Evolutionary conservation across 129 eudicot genomes (phyloP).

Genomic region (Tagetes erecta): DNA sequence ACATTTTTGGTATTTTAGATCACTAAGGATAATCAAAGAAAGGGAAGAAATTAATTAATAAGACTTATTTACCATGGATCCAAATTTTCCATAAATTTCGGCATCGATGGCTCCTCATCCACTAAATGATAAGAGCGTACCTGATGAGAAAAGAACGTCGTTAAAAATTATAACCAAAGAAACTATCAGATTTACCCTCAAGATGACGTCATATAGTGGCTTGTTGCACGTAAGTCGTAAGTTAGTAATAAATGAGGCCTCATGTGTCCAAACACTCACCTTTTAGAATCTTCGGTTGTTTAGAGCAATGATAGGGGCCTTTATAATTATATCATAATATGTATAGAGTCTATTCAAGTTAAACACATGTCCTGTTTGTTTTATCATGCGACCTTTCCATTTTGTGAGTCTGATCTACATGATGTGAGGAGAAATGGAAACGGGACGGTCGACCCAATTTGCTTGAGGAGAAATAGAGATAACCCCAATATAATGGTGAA

Average conservation of each 20-base stretch:
- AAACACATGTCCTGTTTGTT: background rate
- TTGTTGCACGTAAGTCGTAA: conserved; percentile 8
- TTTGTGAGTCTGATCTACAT: background rate
- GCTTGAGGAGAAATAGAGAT: background rate
- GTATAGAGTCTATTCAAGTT: background rate
- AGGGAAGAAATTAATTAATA: background rate
- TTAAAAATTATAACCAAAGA: background rate
- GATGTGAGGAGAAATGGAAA: background rate
- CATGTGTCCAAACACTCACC: background rate
- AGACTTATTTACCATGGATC: conserved; percentile 41
- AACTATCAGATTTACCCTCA: conserved; percentile 3
- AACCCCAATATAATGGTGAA: background rate
- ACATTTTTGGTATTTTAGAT: conserved; percentile 1
- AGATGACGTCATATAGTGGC: conserved; percentile 14
- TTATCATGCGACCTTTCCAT: background rate
- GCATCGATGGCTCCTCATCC: conserved; percentile 60
- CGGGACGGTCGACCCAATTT: background rate
- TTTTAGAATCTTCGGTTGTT: background rate
- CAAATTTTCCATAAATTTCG: conserved; percentile 29
- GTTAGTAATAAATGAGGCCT: background rate
- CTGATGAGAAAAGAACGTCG: conserved; percentile 14
- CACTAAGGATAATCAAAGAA: conserved; percentile 9
- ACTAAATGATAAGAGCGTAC: conserved; percentile 44
- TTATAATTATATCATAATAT: too few relatives aligned
- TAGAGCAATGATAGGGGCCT: background rate